Evolutionary conservation across 2,329 filamentous ascomycete genomes (phyloP).

Genomic region (Taxawa tesnikishii): DNA sequence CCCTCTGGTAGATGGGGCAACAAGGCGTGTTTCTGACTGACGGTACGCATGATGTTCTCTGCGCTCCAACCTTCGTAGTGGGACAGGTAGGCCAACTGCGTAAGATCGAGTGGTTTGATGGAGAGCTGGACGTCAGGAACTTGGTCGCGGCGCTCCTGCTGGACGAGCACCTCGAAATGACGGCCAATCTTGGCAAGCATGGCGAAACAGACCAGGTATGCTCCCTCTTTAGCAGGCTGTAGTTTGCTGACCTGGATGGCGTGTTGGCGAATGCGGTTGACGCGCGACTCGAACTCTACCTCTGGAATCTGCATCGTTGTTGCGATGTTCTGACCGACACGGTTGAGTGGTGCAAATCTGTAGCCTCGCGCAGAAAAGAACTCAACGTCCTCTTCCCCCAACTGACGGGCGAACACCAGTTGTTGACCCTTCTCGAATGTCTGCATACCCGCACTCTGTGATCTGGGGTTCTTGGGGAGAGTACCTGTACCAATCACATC

Average conservation of each 20-base stretch:
- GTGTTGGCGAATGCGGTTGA: conserved; percentile 54
- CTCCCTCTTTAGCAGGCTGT: conserved; percentile 25
- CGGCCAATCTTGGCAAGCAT: conserved; percentile 19
- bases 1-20: conserved; percentile 13
- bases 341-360: conserved; percentile 59
- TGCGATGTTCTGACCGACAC: conserved; percentile 57
- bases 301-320: conserved; percentile 62
- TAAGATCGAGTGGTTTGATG: conserved; percentile 15
- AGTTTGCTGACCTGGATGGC: conserved; percentile 29
- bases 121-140: conserved; percentile 32
- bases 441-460: background rate
- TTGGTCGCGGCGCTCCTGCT: conserved; percentile 24
- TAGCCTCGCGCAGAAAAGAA: conserved; percentile 60
- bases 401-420: conserved; percentile 62
- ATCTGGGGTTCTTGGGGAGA: conserved; percentile 6
- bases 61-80: conserved; percentile 21
- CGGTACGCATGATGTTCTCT: conserved; percentile 9
- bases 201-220: conserved; percentile 24
- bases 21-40: conserved; percentile 7
- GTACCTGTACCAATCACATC: conserved; percentile 57
- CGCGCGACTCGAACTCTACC: conserved; percentile 45
- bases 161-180: conserved; percentile 32
- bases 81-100: conserved; percentile 19
- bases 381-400: conserved; percentile 47
- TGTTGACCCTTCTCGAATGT: conserved; percentile 59